phyloP scores from a whole-genome alignment of 2,329 filamentous ascomycete genomes.

The Metarhizium guizhouense region DNA sequence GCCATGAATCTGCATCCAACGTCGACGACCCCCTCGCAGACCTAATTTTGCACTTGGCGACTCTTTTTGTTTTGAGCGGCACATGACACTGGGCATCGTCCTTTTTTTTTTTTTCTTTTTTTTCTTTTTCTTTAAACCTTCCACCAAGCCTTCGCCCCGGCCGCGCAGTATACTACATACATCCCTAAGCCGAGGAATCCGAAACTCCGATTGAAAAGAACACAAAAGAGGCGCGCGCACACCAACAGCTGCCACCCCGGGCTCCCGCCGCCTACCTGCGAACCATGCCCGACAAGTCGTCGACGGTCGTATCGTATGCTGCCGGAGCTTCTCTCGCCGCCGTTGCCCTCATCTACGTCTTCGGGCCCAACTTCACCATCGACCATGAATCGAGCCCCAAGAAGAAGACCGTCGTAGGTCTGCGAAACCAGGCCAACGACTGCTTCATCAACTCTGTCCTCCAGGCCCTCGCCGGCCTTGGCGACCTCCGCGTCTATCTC shows the following conservation, averaged over 20 bases:
- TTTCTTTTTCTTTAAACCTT: not conserved
- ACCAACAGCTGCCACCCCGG: constrained; percentile 3
- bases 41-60: not conserved
- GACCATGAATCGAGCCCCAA: constrained; percentile 67
- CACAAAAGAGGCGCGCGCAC: not conserved
- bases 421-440: constrained; percentile 87
- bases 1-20: not conserved
- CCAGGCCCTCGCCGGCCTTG: constrained; percentile 83
- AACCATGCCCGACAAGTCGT: constrained; percentile 28
- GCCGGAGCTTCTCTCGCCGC: constrained; percentile 92
- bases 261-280: not conserved
- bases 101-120: not conserved
- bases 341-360: constrained; percentile 92
- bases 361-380: constrained; percentile 93
- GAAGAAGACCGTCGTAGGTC: constrained; percentile 81
- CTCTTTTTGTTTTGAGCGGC: not conserved
- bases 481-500: constrained; percentile 81
- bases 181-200: not conserved
- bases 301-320: constrained; percentile 67
- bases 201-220: not conserved
- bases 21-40: not conserved
- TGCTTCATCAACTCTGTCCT: constrained; percentile 96
- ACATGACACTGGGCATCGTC: not conserved
- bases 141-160: not conserved
- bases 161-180: not conserved